phyloP scores from a whole-genome alignment of 140 eudicot species.

The Senecio squalidus region DNA sequence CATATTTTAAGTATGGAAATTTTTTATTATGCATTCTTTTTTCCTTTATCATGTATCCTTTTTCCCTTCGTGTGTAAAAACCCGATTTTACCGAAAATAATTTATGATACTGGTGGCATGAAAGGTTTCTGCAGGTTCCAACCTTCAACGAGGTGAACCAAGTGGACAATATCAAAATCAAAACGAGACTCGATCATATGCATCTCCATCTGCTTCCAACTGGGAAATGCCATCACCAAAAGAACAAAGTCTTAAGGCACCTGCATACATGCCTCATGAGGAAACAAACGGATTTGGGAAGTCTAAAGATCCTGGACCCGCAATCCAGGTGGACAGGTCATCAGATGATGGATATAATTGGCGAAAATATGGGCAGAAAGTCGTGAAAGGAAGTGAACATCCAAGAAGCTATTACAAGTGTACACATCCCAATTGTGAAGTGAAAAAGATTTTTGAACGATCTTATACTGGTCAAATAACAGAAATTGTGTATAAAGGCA shows the following conservation, averaged over 20 bases:
- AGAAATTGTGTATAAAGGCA: constrained; percentile 87
- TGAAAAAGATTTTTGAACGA: constrained; percentile 87
- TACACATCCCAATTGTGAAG: constrained; percentile 92
- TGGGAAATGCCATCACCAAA: constrained; percentile 44
- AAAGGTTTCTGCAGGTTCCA: constrained; percentile 58
- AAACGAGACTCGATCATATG: constrained; percentile 36
- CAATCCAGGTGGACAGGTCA: constrained; percentile 59
- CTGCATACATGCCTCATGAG: constrained; percentile 27
- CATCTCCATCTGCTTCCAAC: constrained; percentile 42
- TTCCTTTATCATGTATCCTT: not conserved
- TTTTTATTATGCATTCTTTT: not conserved
- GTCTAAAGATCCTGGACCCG: constrained; percentile 48
- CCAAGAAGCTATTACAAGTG: constrained; percentile 99
- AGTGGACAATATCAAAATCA: constrained; percentile 45
- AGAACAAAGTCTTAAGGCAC: constrained; percentile 32
- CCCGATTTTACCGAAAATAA: not conserved
- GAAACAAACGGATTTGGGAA: constrained; percentile 41
- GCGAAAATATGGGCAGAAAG: constrained; percentile 99
- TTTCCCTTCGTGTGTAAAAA: not conserved
- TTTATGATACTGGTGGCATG: constrained; percentile 21
- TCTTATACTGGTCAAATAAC: constrained; percentile 84
- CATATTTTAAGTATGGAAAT: too few species aligned
- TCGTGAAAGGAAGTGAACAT: constrained; percentile 92
- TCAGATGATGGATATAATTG: constrained; percentile 96
- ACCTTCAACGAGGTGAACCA: constrained; percentile 39